phyloP scores from a whole-genome alignment of 192 early-diverging fungal species.

The Coemansia reversa region DNA sequence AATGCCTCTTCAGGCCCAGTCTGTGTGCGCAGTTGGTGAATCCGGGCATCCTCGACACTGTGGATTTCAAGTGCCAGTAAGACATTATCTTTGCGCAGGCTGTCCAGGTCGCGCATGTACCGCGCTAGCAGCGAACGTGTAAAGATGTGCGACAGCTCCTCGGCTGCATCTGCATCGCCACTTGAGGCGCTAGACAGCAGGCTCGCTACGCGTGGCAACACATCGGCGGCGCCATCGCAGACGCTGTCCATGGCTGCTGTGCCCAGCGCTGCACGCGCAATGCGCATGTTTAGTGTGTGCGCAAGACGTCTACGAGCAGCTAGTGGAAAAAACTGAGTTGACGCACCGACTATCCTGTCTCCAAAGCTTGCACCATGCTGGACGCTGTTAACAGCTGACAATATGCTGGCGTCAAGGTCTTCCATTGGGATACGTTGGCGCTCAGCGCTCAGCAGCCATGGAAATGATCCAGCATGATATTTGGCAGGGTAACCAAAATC shows the following conservation, averaged over 20 bases:
- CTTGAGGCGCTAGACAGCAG: constrained; percentile 26
- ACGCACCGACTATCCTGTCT: not conserved
- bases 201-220: constrained; percentile 27
- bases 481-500: constrained; percentile 32
- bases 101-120: constrained; percentile 27
- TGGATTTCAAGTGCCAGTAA: constrained; percentile 26
- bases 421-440: constrained; percentile 45
- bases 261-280: constrained; percentile 36
- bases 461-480: constrained; percentile 43
- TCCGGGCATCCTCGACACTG: constrained; percentile 16
- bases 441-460: constrained; percentile 52
- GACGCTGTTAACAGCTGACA: not conserved
- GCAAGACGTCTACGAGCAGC: constrained; percentile 29
- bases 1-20: constrained; percentile 30
- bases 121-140: constrained; percentile 31
- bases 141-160: constrained; percentile 22
- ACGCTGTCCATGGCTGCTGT: constrained; percentile 29
- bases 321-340: constrained; percentile 17
- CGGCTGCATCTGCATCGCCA: constrained; percentile 15
- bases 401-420: constrained; percentile 15
- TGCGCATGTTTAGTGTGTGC: constrained; percentile 38
- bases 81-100: constrained; percentile 36
- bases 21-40: constrained; percentile 42
- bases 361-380: not conserved
- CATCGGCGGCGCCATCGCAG: constrained; percentile 31